Base-by-base conservation (phyloP, 352 stramenopile species). In the Globisporangium cylindrosporum region DNA sequence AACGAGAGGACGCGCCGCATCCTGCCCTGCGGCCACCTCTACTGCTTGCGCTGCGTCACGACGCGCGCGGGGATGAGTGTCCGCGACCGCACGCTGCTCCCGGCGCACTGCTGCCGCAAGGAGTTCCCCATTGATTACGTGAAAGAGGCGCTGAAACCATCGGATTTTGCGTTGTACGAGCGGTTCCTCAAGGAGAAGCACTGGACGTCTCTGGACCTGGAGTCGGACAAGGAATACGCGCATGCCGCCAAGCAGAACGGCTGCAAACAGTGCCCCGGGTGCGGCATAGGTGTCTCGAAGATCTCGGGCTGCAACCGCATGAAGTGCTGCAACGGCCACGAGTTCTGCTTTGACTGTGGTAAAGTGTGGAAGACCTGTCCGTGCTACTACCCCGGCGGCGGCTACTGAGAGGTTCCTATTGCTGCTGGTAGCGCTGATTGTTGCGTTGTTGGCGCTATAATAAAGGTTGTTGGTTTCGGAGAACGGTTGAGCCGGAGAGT, bases 191-290 rank as follows among this genome's bases (percentile, higher is more conserved):
- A 43, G n/a, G 66, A 64, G 15, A 69, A 64, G 32, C 27, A 69
- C 64, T 69, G 55, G 64, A 69, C 34, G 53, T 77, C 9, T 5
- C 65, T 73, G 12, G 82, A 60, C 24, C 71, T 92, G 15, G 48
- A 81, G 46, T 84, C 84, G 27, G 86, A 94, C 66, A 73, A 71
- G 29, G 82, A 91, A 20, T 94, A 94, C 55, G 74, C 82, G 7
- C 53, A 58, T 3, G 59, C 75, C 1, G 75, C 88, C 18, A 66
- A 67, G 32, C 20, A 68, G 14, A 62, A 77, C 20, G 62, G 74
- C 41, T 74, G 66, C 2, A 71, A 79, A 8, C 86, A 94, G 66
- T 94, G 86, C 67, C 86, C 86, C 56, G 73, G 75, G 29, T 94
- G 86, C 69, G 86, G 86, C 25, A 64, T 94, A 3, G 86, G 84